Evolutionary conservation across 2,329 filamentous ascomycete genomes (phyloP), one percentile per base, ranked within the genome.

Genomic region (Phoma sp.): DNA sequence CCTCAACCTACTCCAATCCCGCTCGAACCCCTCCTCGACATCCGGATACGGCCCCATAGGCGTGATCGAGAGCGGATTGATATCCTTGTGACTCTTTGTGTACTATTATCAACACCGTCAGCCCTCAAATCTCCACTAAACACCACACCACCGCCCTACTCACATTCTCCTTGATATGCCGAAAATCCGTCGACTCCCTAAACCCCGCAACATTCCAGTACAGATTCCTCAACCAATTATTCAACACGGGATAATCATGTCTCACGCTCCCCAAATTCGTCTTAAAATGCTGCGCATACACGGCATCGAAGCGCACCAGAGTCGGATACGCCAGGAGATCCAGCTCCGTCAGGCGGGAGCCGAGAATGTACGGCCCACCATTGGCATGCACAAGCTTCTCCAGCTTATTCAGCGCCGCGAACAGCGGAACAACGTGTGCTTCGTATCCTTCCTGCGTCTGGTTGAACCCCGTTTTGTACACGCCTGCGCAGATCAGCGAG

Each of bases 201-300:
- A 85, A 85, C 0, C 79, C 83, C 14, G 72, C 63, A 1, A 82
- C 77, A 53, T 82, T 80, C 79, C 82, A 86, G 71, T 86, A 87
- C 66, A 86, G 65, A 30, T 78, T 78, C 70, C 80, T 84, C 59
- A 88, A 59, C 83, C 84, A 88, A 58, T 85, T 83, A 65, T 85
- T 78, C 50, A 87, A 63, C 9, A 82, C 77, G 0, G 85, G 85
- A 61, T 88, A 88, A 51, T 83, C 79, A 62, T 83, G 80, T 5
- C 86, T 74, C 37, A 88, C 80, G 9, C 77, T 86, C 2, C 84
- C 83, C 27, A 88, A 68, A 67, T 88, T 87, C 63, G 83, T 85
- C 73, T 87, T 88, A 76, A 88, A 88, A 70, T 87, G 85, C 75
- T 87, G 84, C 10, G 85, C 83, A 64, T 88, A 88, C 3, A 85